Percentiles rank a stretch among this genome's conserved stretches.
Conservation (phyloP, 306 rosid genomes). For the Pueraria montana region DNA sequence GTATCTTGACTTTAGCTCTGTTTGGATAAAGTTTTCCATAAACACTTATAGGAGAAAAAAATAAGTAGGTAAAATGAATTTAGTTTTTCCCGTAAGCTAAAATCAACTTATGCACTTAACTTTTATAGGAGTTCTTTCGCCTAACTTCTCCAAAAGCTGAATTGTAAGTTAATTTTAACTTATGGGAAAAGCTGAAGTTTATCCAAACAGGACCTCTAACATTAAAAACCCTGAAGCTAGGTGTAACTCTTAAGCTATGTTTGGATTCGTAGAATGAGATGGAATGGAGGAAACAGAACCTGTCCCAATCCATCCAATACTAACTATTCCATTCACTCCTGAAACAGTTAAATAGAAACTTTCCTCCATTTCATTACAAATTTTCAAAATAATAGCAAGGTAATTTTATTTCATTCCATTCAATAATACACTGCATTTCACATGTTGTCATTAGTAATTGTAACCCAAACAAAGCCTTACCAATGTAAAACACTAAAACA, state of each 20-base stretch:
- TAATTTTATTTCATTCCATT: background rate
- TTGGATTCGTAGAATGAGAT: background rate
- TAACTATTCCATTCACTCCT: background rate
- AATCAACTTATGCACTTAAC: background rate
- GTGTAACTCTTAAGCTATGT: background rate
- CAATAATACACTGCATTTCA: background rate
- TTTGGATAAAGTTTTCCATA: background rate
- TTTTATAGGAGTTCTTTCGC: too few species aligned
- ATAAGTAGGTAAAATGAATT: background rate
- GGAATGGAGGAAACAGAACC: background rate
- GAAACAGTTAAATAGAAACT: background rate
- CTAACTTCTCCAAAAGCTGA: background rate
- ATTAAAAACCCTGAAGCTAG: constrained; percentile 2
- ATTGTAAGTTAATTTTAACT: background rate
- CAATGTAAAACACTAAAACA: background rate
- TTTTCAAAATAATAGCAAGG: background rate
- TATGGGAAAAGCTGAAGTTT: background rate
- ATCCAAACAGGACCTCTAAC: background rate
- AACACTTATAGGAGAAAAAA: background rate
- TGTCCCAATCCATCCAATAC: background rate
- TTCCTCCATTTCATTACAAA: background rate
- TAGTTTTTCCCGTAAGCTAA: background rate
- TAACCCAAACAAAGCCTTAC: background rate
- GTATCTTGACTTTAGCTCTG: background rate
- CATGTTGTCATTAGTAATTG: background rate